These are phyloP conservation scores for Juncus inflexus DNA, from an alignment of 176 grass and related monocot species.

Conservation along the genomic window DNA sequence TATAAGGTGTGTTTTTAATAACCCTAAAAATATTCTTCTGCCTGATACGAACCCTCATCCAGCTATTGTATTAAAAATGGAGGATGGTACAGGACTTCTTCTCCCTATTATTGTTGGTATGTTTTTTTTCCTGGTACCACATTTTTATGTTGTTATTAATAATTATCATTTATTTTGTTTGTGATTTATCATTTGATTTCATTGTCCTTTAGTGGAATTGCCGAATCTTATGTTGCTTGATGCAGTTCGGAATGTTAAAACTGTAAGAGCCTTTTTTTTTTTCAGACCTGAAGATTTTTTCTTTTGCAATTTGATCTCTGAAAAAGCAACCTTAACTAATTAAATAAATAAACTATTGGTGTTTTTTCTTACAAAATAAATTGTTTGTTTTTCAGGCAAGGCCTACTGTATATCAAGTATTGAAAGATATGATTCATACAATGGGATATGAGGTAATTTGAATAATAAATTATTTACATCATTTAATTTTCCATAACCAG, in stretches of 20 bases:
- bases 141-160: constrained; percentile 8
- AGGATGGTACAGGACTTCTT: constrained; percentile 84
- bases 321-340: neutral
- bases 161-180: constrained; percentile 13
- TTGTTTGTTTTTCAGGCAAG: constrained; percentile 51
- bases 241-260: constrained; percentile 77
- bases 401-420: constrained; percentile 81
- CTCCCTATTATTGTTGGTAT: constrained; percentile 93
- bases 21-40: constrained; percentile 55
- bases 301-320: constrained; percentile 9
- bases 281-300: constrained; percentile 11
- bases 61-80: constrained; percentile 92
- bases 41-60: constrained; percentile 72
- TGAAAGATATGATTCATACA: constrained; percentile 72
- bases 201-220: constrained; percentile 65
- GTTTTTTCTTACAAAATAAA: neutral
- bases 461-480: constrained; percentile 16
- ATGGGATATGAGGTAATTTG: constrained; percentile 62
- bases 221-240: constrained; percentile 85
- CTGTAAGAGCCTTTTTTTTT: constrained; percentile 42
- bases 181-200: constrained; percentile 23
- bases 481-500: neutral
- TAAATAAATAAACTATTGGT: neutral
- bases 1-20: constrained; percentile 74
- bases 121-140: constrained; percentile 9